Percentiles rank a stretch among this genome's conserved stretches.
phyloP scores from a whole-genome alignment of 306 rosid genomes.

The Sechiopsis laciniata region DNA sequence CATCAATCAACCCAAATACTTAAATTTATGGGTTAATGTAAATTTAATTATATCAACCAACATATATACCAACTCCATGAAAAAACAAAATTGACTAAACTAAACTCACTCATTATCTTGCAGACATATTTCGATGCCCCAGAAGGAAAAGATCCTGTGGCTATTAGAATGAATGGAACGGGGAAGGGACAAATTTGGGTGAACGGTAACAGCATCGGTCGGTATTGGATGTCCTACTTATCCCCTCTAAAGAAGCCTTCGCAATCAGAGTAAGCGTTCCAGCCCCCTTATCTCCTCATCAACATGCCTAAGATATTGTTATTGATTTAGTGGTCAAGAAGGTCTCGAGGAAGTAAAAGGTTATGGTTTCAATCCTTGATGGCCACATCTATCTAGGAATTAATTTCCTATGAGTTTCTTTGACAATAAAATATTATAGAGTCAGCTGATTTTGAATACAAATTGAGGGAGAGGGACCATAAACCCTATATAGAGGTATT shows the following conservation, averaged over 20 bases:
- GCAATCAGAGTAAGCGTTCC: slow-evolving; percentile 49
- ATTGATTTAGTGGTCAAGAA: too few relatives aligned
- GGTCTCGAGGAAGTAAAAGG: too few relatives aligned
- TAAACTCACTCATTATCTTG: neutral
- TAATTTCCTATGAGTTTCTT: too few relatives aligned
- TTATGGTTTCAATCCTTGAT: too few relatives aligned
- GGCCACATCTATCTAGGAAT: too few relatives aligned
- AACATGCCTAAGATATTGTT: neutral
- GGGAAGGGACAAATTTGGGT: slow-evolving; percentile 80
- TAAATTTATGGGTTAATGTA: too few relatives aligned
- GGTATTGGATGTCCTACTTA: slow-evolving; percentile 68
- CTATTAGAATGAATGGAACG: slow-evolving; percentile 70
- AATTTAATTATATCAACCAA: too few relatives aligned
- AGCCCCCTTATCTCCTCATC: neutral
- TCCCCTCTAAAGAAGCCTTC: slow-evolving; percentile 48
- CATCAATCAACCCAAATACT: too few relatives aligned
- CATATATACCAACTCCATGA: neutral
- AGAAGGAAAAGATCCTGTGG: slow-evolving; percentile 61
- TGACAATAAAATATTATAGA: too few relatives aligned
- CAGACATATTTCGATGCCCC: slow-evolving; percentile 69
- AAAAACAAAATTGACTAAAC: neutral
- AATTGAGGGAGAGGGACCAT: too few relatives aligned
- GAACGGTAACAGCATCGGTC: slow-evolving; percentile 69
- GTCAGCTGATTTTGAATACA: too few relatives aligned
- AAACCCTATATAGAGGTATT: too few relatives aligned